phyloP scores from a whole-genome alignment of 1,284 basidiomycete genomes.

The Calocybe gambosa region DNA sequence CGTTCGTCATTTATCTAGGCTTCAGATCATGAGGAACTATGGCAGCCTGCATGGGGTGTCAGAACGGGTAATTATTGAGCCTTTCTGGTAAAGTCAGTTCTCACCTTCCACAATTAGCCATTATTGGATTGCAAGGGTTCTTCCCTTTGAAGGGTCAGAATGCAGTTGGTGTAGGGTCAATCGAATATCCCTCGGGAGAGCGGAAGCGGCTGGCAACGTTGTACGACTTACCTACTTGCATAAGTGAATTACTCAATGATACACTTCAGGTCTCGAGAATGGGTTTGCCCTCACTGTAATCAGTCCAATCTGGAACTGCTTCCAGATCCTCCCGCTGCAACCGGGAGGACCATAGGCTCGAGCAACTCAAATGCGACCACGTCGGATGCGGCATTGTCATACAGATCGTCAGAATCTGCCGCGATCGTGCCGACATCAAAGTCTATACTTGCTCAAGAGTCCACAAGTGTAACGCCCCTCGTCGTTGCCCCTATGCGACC shows the following conservation, averaged over 20 bases:
- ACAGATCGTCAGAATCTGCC: not conserved
- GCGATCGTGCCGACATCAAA: not conserved
- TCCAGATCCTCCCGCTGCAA: constrained; percentile 47
- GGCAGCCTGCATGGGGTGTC: constrained; percentile 98
- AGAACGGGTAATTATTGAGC: constrained; percentile 62
- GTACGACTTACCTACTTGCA: constrained; percentile 39
- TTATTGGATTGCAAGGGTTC: constrained; percentile 87
- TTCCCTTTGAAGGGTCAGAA: constrained; percentile 87
- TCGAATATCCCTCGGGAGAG: constrained; percentile 77
- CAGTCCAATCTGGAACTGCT: constrained; percentile 64
- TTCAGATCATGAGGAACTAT: constrained; percentile 80
- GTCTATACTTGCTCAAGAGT: not conserved
- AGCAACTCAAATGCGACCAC: not conserved
- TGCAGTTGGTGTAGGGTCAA: constrained; percentile 84
- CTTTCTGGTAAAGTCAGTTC: not conserved
- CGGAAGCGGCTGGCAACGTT: constrained; percentile 74
- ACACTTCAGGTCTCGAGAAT: constrained; percentile 63
- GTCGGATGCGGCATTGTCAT: not conserved
- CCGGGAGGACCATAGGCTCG: not conserved
- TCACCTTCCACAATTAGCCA: constrained; percentile 44
- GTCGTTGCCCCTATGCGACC: not conserved
- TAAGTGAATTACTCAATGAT: constrained; percentile 1
- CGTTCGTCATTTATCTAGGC: constrained; percentile 4
- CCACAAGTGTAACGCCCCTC: not conserved
- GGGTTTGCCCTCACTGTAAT: constrained; percentile 76